Percentiles rank a stretch among this genome's conserved stretches.
phyloP scores from a whole-genome alignment of 371 early-diverging fungal species.

The Apophysomyces ossiformis region DNA sequence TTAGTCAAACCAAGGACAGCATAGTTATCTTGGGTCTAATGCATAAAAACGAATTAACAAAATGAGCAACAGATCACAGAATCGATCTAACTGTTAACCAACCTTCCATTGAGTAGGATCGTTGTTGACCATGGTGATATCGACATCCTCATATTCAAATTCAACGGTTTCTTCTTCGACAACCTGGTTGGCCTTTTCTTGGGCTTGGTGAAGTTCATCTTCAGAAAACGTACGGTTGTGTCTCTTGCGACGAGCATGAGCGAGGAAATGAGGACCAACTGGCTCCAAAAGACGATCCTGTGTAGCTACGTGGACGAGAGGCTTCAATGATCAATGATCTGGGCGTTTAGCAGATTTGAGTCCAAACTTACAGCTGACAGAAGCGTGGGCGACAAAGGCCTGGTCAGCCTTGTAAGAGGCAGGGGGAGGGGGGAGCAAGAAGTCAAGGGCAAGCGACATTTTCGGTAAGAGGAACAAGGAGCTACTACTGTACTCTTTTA shows the following conservation, averaged over 20 bases:
- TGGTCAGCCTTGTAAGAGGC: slow-evolving; percentile 63
- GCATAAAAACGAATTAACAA: neutral
- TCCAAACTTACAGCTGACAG: slow-evolving; percentile 42
- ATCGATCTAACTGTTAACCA: neutral
- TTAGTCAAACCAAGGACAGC: slow-evolving; percentile 82
- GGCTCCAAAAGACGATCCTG: slow-evolving; percentile 63
- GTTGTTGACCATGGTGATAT: slow-evolving; percentile 61
- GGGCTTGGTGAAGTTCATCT: slow-evolving; percentile 62
- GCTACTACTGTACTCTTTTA: neutral
- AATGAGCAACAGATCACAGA: no score
- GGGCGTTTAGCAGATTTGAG: neutral
- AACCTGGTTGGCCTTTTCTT: slow-evolving; percentile 52
- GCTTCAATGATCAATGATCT: neutral
- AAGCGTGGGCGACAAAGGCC: slow-evolving; percentile 49
- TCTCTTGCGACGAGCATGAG: slow-evolving; percentile 69
- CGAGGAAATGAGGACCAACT: slow-evolving; percentile 69
- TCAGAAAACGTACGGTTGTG: slow-evolving; percentile 75
- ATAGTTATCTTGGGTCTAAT: slow-evolving; percentile 83
- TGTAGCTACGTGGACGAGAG: slow-evolving; percentile 33
- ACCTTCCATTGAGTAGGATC: slow-evolving; percentile 88
- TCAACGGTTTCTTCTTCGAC: slow-evolving; percentile 68
- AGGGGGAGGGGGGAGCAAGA: slow-evolving; percentile 71
- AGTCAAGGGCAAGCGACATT: slow-evolving; percentile 65
- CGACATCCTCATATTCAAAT: slow-evolving; percentile 76
- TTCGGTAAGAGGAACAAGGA: slow-evolving; percentile 10